Base-by-base conservation (phyloP, 164 flowering plant genomes). In the Warburgia ugandensis region DNA sequence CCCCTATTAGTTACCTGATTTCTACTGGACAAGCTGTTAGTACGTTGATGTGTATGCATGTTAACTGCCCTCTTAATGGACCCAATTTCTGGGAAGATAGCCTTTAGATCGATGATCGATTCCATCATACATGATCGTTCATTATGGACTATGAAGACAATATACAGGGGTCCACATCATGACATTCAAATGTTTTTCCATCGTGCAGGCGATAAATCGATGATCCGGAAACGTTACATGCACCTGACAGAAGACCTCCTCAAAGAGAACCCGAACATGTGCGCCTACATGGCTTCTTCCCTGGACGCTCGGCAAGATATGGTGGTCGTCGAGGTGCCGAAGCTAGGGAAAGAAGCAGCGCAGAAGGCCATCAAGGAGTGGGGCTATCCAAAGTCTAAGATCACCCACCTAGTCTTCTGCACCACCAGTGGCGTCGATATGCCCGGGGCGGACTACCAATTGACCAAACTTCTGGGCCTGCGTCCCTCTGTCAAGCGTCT, bases 401-500 rank as follows among this genome's bases (percentile, higher is more conserved):
- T 75, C 62, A 69, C 79, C 67, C 80, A 75, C 65, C 41, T 75
- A 9, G 53, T 75, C 62, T 75, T 75, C 41, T 75, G 75, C 67
- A 70, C 80, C 35, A 69, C 73, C 14, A 69, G 73, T 25, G 77
- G 70, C 1, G 69, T 70, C 7, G 73, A 73, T 73, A 64, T 73
- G 75, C 79, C 79, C 21, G 79, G 77, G 3, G 68, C 64, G 16
- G 77, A 75, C 54, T 72, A 66, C 63, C 74, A 67, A 40, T 73
- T 75, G 57, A 67, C 73, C 39, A 72, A 72, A 70, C 70, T 72
- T 39, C 61, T 75, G 5, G 77, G 74, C 55, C 72, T 75, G 21
- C 67, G 70, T 35, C 72, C 76, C 4, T 68, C 79, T 3, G 71
- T 74, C 32, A 71, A 71, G 62, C 66, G 78, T 6, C 48, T 63